A percentile compares a stretch with the other conserved stretches of the same genome.
These are phyloP conservation scores for Candida krabiensis DNA, from an alignment of 805 yeast species.

Conservation along the genomic window DNA sequence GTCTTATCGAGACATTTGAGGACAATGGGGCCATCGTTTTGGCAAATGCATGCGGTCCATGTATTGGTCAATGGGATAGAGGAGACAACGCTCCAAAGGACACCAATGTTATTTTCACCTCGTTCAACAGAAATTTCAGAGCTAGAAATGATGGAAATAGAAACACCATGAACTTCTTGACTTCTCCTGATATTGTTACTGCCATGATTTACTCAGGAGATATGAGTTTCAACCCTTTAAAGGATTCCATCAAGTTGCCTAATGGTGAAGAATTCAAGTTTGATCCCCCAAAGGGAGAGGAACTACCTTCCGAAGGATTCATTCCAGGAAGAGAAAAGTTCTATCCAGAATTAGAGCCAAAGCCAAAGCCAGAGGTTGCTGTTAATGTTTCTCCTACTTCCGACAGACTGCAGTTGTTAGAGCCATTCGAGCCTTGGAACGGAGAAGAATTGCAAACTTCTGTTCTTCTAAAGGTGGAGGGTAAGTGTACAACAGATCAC, in stretches of 20 bases:
- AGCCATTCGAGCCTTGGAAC: slow-evolving; percentile 85
- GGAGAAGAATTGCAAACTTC: slow-evolving; percentile 79
- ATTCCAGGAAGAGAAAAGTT: slow-evolving; percentile 73
- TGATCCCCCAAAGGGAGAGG: slow-evolving; percentile 84
- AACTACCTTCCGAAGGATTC: slow-evolving; percentile 88
- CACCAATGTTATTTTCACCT: slow-evolving; percentile 94
- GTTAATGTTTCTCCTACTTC: slow-evolving; percentile 74
- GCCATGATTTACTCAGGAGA: slow-evolving; percentile 96
- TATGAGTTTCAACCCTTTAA: slow-evolving; percentile 93
- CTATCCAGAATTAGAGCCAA: slow-evolving; percentile 57
- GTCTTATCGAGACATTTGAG: slow-evolving; percentile 82
- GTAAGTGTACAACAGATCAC: slow-evolving; percentile 98
- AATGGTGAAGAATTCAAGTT: slow-evolving; percentile 91
- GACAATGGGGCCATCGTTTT: slow-evolving; percentile 92
- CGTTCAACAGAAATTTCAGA: slow-evolving; percentile 97
- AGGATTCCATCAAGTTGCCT: slow-evolving; percentile 82
- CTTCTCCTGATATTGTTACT: slow-evolving; percentile 94
- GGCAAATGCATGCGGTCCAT: slow-evolving; percentile 99
- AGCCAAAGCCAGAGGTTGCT: slow-evolving; percentile 50
- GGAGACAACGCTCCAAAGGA: slow-evolving; percentile 82
- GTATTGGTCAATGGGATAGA: slow-evolving; percentile 99
- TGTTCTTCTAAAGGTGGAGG: slow-evolving; percentile 87
- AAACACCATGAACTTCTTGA: slow-evolving; percentile 93
- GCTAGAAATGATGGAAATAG: slow-evolving; percentile 99
- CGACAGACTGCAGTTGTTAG: slow-evolving; percentile 86